Percentiles rank a stretch among this genome's conserved stretches.
These are phyloP conservation scores for Isatis tinctoria DNA, from an alignment of 345 rosid genomes.

Conservation along the genomic window DNA sequence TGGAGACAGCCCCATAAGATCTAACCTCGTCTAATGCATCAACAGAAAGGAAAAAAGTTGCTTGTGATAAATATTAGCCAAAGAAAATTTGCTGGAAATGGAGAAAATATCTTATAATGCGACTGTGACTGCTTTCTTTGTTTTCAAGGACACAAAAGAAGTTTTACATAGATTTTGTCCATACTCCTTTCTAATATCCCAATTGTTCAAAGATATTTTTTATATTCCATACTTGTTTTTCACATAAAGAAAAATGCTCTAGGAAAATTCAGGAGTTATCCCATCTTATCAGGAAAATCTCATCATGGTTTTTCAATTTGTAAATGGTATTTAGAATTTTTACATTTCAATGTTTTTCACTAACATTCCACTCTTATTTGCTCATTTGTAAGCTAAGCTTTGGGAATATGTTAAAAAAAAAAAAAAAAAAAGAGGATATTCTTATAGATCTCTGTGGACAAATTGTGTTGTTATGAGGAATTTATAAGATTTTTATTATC, in stretches of 20 bases:
- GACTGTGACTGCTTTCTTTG: slow-evolving; percentile 5
- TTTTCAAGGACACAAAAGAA: not conserved
- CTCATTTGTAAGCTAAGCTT: not conserved
- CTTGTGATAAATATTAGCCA: slow-evolving; percentile 4
- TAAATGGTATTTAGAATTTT: not conserved
- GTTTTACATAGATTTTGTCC: not conserved
- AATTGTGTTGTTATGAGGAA: not conserved
- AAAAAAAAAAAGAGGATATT: not conserved
- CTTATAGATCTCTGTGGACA: not conserved
- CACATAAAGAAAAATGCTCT: not conserved
- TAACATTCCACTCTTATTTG: not conserved
- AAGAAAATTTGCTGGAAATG: not conserved
- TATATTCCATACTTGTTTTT: not conserved
- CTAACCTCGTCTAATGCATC: not conserved
- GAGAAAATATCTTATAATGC: not conserved
- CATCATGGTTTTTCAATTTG: not conserved
- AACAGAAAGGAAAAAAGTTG: not conserved
- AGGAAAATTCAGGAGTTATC: not conserved
- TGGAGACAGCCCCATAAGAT: not conserved
- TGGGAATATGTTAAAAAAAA: not conserved
- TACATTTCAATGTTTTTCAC: not conserved
- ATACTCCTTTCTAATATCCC: not conserved
- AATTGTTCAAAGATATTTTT: slow-evolving; percentile 3
- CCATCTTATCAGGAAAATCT: slow-evolving; percentile 8
- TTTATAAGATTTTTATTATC: not conserved